Conservation (phyloP, 805 yeast species). For the Ascoidea asiatica region DNA sequence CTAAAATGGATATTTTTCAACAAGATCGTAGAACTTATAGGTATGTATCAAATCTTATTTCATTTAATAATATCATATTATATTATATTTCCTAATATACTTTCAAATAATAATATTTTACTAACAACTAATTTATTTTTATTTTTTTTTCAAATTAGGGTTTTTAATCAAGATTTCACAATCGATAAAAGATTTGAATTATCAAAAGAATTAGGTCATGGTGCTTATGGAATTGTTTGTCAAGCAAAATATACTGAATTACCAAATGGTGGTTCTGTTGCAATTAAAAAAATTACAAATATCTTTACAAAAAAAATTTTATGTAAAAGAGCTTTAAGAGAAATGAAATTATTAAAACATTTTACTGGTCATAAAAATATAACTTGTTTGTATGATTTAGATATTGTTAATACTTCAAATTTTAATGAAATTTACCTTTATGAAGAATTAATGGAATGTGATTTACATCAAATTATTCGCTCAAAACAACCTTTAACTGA, state of each 20-base stretch:
- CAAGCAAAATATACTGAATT: constrained; percentile 73
- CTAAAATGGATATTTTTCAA: background rate
- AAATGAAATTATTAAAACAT: constrained; percentile 78
- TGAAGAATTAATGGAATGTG: constrained; percentile 97
- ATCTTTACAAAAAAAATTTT: constrained; percentile 83
- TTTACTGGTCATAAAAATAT: constrained; percentile 95
- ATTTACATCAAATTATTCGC: constrained; percentile 92
- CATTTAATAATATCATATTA: too few relatives aligned
- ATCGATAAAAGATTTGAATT: constrained; percentile 82
- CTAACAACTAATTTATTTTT: too few relatives aligned
- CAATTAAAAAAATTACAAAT: constrained; percentile 92
- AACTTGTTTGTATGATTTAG: constrained; percentile 89
- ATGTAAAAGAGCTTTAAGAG: constrained; percentile 85
- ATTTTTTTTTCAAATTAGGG: constrained; percentile 35
- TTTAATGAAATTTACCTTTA: constrained; percentile 89
- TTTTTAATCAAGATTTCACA: constrained; percentile 82
- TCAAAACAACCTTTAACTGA: constrained; percentile 91
- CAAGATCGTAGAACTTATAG: background rate
- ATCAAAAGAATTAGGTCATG: constrained; percentile 91
- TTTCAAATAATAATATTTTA: too few relatives aligned
- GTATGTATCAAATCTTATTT: too few relatives aligned
- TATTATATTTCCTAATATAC: too few relatives aligned
- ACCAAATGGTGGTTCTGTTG: constrained; percentile 72
- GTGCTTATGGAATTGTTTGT: constrained; percentile 96
- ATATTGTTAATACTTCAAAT: constrained; percentile 64